Percentiles rank a stretch among this genome's conserved stretches.
Evolutionary conservation across 75 land plant genomes (phyloP).

Genomic region (Picea glauca): DNA sequence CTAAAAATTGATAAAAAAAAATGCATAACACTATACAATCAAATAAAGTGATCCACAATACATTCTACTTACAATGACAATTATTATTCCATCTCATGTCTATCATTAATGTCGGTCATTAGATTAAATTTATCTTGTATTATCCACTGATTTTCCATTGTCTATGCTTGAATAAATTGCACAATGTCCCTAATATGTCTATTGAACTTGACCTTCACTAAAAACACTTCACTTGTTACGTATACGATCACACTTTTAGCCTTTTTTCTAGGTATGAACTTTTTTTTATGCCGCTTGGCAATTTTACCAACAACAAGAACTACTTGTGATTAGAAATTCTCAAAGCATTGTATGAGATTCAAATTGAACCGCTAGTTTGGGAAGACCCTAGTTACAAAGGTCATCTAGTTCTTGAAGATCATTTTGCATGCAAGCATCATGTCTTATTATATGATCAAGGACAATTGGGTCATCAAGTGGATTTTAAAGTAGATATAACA

Average conservation of each 20-base stretch:
- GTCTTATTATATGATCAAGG: too few relatives aligned
- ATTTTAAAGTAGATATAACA: too few relatives aligned
- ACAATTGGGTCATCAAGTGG: too few relatives aligned
- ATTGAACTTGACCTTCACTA: not conserved
- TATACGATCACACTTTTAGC: not conserved
- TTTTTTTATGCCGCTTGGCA: constrained; percentile 6
- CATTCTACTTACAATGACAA: constrained; percentile 1
- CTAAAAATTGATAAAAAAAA: constrained; percentile 7
- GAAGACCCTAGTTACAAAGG: constrained; percentile 21
- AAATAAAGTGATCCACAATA: not conserved
- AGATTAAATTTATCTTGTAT: constrained; percentile 5
- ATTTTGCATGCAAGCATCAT: too few relatives aligned
- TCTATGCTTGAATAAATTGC: constrained; percentile 1
- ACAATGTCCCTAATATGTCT: constrained; percentile 6
- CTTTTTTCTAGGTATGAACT: constrained; percentile 1
- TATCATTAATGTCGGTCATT: not conserved
- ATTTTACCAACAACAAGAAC: not conserved
- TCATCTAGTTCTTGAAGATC: too few relatives aligned
- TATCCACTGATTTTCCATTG: not conserved
- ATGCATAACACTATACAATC: not conserved
- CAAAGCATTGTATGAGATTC: constrained; percentile 1
- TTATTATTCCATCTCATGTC: constrained; percentile 3
- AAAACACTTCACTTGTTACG: not conserved
- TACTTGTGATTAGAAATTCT: not conserved
- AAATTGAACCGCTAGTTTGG: constrained; percentile 18